These are phyloP conservation scores for Dendrothele bispora DNA, from an alignment of 768 basidiomycete genomes.

Conservation along the genomic window DNA sequence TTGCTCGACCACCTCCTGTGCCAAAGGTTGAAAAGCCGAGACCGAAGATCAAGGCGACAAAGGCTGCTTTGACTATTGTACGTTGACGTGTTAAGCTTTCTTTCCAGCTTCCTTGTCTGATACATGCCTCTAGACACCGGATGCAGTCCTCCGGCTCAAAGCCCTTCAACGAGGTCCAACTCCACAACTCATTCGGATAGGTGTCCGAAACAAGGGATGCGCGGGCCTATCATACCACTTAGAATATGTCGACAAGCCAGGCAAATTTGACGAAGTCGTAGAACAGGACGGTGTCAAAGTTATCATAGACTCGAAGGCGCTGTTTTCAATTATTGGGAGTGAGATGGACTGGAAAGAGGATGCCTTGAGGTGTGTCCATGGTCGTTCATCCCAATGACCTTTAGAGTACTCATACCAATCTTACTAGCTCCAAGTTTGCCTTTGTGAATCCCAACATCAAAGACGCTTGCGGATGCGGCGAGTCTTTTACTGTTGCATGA, in stretches of 20 bases:
- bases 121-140: slow-evolving; percentile 59
- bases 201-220: slow-evolving; percentile 97
- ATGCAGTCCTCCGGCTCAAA: slow-evolving; percentile 71
- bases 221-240: slow-evolving; percentile 87
- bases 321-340: slow-evolving; percentile 97
- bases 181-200: slow-evolving; percentile 91
- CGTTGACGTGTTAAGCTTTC: slow-evolving; percentile 20
- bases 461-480: slow-evolving; percentile 93
- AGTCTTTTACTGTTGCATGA: slow-evolving; percentile 75
- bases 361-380: slow-evolving; percentile 65
- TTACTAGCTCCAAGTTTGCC: slow-evolving; percentile 69
- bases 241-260: slow-evolving; percentile 90
- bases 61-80: slow-evolving; percentile 79
- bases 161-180: slow-evolving; percentile 79
- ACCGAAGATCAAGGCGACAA: slow-evolving; percentile 67
- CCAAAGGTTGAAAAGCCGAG: slow-evolving; percentile 65
- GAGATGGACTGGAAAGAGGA: slow-evolving; percentile 99
- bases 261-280: slow-evolving; percentile 93
- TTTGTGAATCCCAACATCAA: slow-evolving; percentile 93
- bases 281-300: slow-evolving; percentile 94
- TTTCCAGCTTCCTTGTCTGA: slow-evolving; percentile 4
- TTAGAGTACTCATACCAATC: slow-evolving; percentile 8
- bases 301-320: slow-evolving; percentile 92
- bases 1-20: slow-evolving; percentile 67
- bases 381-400: slow-evolving; percentile 6